Evolutionary conservation across 345 rosid genomes (phyloP).

Genomic region (Euphorbia lathyris): DNA sequence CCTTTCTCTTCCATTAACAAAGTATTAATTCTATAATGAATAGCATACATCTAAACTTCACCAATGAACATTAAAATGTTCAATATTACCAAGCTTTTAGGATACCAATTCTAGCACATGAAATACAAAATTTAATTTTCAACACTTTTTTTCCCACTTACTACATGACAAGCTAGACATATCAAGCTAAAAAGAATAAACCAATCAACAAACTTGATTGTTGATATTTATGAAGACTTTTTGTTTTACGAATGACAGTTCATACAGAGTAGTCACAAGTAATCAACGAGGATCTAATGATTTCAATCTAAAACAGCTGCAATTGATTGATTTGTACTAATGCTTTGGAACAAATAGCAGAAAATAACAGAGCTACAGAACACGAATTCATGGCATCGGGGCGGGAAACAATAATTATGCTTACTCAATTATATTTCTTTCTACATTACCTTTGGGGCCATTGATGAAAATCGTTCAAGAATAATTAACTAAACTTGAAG

Average conservation of each 20-base stretch:
- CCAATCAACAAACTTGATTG: too few relatives aligned
- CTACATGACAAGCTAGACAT: too few relatives aligned
- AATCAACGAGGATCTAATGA: not conserved
- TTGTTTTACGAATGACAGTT: not conserved
- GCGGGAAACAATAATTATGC: not conserved
- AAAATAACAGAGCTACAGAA: not conserved
- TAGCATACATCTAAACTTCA: too few relatives aligned
- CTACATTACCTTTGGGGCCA: slow-evolving; percentile 8
- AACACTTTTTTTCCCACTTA: too few relatives aligned
- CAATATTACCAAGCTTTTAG: too few relatives aligned
- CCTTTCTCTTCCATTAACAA: too few relatives aligned
- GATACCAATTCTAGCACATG: too few relatives aligned
- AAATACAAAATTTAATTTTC: too few relatives aligned
- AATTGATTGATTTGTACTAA: not conserved
- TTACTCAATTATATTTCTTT: not conserved
- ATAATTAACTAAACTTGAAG: not conserved
- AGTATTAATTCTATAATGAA: too few relatives aligned
- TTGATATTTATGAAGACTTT: not conserved
- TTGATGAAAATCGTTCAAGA: not conserved
- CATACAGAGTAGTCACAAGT: not conserved
- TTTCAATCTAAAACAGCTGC: not conserved
- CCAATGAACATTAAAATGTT: too few relatives aligned
- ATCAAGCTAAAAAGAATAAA: too few relatives aligned
- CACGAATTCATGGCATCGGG: too few relatives aligned
- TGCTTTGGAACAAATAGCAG: not conserved